Base-by-base conservation (phyloP, 2,329 filamentous ascomycete species). In the Paracamarosporium sp. region DNA sequence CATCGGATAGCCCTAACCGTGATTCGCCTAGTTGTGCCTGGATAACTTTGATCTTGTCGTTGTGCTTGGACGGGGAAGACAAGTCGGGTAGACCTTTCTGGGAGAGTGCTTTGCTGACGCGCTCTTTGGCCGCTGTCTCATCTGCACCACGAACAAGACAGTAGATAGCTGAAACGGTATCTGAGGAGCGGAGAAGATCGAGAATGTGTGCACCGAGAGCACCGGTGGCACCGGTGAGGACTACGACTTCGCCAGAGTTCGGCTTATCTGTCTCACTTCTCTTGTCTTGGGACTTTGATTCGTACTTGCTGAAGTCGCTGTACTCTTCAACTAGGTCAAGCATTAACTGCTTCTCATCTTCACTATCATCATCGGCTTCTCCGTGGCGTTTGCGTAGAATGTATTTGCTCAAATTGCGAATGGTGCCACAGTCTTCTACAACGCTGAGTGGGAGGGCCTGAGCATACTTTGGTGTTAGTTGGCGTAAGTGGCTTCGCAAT, bases 381-480 rank as follows among this genome's bases (percentile, higher is more conserved):
- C 78, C 78, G 50, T 79, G 70, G 35, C 82, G 70, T 41, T 73
- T 71, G 41, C 74, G 70, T 24, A 78, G 52, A 8, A 83, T 67
- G 48, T 74, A 76, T 11, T 77, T 66, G 20, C 71, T 68, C 13
- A 81, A 69, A 43, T 74, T 71, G 15, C 77, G 62, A n/a, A 88
- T 74, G 2, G 80, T 86, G 1, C 85, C 84, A 54, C 82, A 82
- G 57, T 89, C 85, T 61, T 88, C 87, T 0, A 89, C 81, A 1
- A 88, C 69, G 56, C 85, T 88, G 57, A 84, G 75, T 0, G 86
- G 85, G 1, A 88, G 66, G 0, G 73, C 65, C 27, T 66, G 60
- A n/a, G 70, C 51, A 38, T 62, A 65, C 8, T 70, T 51, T 1
- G 75, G 75, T n/a, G 80, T 62, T 5, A 81, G 62, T 40, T 65